Percentiles rank a stretch among this genome's conserved stretches.
Conservation (phyloP, 108 stramenopile genomes). For the Epithemia pelagica region DNA sequence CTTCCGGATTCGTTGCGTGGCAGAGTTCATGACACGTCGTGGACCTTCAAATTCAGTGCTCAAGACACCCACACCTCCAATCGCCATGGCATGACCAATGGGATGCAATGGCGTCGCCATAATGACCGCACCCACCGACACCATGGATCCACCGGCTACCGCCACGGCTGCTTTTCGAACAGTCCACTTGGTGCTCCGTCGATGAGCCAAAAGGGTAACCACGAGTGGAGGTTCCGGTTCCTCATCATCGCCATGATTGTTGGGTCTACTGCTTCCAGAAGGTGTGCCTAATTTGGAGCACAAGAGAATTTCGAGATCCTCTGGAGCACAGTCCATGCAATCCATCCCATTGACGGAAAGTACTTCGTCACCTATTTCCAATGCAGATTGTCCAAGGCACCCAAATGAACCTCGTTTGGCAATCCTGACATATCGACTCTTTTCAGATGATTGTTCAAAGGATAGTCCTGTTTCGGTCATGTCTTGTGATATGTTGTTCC, state of each 20-base stretch:
- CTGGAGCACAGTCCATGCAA: not conserved
- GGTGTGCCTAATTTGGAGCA: not conserved
- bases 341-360: not conserved
- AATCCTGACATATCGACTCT: not conserved
- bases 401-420: not conserved
- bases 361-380: not conserved
- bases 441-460: not conserved
- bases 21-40: not conserved
- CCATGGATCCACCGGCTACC: conserved; percentile 28
- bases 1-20: not conserved
- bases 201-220: not conserved
- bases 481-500: too few species aligned
- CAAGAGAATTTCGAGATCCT: not conserved
- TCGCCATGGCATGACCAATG: conserved; percentile 47
- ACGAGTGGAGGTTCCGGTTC: not conserved
- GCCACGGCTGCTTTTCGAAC: conserved; percentile 17
- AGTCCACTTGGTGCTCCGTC: not conserved
- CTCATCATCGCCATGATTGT: not conserved
- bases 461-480: not conserved
- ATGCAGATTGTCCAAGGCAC: not conserved
- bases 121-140: conserved; percentile 32
- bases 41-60: conserved; percentile 5
- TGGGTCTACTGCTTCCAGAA: not conserved
- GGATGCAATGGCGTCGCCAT: conserved; percentile 49
- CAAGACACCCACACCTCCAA: conserved; percentile 37